Conservation (phyloP, 163 green algal genomes). For the Scenedesmus sp. region DNA sequence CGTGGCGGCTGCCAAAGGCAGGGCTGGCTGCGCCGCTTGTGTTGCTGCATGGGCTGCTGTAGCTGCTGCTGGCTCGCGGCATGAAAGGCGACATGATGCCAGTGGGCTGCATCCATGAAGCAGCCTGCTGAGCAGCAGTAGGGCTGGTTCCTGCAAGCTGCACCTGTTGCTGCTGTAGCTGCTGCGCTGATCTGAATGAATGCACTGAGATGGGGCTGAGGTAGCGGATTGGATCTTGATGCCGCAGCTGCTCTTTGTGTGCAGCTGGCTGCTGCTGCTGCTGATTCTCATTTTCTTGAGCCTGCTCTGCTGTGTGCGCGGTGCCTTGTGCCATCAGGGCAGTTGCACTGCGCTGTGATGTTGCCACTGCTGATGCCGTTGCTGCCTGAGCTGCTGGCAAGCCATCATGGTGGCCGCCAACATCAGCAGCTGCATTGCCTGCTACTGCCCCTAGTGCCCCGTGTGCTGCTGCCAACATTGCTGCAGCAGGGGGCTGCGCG, state of each 20-base stretch:
- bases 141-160: background rate
- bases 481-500: background rate
- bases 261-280: background rate
- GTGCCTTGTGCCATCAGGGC: background rate
- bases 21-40: background rate
- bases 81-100: background rate
- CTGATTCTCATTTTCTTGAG: background rate
- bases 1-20: background rate
- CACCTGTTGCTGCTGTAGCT: background rate
- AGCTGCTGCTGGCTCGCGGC: background rate
- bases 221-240: background rate
- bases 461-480: background rate
- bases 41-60: background rate
- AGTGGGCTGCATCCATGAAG: background rate
- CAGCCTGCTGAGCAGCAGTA: background rate
- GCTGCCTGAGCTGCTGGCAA: background rate
- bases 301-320: background rate
- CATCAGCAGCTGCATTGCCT: background rate
- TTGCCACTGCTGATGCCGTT: background rate
- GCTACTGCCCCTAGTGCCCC: background rate
- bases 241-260: background rate
- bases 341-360: background rate
- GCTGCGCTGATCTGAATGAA: background rate
- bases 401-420: background rate
- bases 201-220: background rate